Conservation (phyloP, 176 grass and related monocot species). For the Carex scoparia region DNA sequence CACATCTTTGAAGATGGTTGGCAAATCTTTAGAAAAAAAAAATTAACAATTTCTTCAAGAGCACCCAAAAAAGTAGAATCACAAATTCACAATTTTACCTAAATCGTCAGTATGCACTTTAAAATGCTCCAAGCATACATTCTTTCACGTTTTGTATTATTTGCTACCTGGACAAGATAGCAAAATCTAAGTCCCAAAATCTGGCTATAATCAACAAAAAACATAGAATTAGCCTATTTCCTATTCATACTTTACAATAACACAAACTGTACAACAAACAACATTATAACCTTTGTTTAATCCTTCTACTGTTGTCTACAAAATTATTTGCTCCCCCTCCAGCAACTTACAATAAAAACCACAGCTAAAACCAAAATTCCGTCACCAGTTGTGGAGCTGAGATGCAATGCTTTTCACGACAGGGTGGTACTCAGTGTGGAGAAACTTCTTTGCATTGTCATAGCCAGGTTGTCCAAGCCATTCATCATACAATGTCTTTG, state of each 20-base stretch:
- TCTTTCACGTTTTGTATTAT: not conserved
- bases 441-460: conserved; percentile 70
- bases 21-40: no score
- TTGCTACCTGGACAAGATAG: not conserved
- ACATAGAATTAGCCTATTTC: conserved; percentile 12
- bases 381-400: conserved; percentile 89
- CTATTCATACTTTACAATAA: conserved; percentile 34
- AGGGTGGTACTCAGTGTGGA: conserved; percentile 81
- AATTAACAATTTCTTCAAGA: not conserved
- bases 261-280: conserved; percentile 26
- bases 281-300: conserved; percentile 21
- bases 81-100: not conserved
- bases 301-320: conserved; percentile 36
- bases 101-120: not conserved
- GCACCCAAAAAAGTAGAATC: not conserved
- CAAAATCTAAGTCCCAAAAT: not conserved
- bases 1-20: no score
- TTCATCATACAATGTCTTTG: conserved; percentile 64
- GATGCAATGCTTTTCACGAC: conserved; percentile 79
- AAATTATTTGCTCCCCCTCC: conserved; percentile 31
- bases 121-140: not conserved
- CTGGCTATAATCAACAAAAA: not conserved
- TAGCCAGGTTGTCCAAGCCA: conserved; percentile 87
- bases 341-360: not conserved
- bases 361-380: not conserved